Evolutionary conservation across 805 yeast genomes (phyloP).

Genomic region (Ogataea saltuana): DNA sequence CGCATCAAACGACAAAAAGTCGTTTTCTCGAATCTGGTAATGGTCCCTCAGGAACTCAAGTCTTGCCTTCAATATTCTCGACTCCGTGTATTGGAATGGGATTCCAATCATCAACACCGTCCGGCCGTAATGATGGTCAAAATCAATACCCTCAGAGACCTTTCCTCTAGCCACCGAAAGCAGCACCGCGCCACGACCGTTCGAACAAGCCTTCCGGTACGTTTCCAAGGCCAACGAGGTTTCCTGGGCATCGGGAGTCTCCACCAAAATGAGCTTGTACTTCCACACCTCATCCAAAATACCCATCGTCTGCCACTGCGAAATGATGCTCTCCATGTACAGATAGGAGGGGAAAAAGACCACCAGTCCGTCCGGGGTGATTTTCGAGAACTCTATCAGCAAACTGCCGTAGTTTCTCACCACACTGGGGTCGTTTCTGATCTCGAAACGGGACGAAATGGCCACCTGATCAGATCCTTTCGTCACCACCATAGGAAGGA

Average conservation of each 20-base stretch:
- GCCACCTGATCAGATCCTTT: constrained; percentile 99
- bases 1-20: constrained; percentile 95
- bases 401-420: constrained; percentile 95
- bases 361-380: constrained; percentile 97
- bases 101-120: constrained; percentile 98
- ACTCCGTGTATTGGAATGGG: constrained; percentile 98
- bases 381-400: constrained; percentile 87
- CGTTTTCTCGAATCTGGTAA: constrained; percentile 89
- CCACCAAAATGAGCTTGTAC: constrained; percentile 89
- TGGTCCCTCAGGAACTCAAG: constrained; percentile 91
- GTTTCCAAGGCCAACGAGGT: constrained; percentile 95
- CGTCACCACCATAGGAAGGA: constrained; percentile 93
- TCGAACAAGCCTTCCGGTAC: constrained; percentile 92
- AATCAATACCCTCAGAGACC: constrained; percentile 98
- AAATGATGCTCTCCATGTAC: constrained; percentile 96
- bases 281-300: constrained; percentile 98
- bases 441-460: constrained; percentile 92
- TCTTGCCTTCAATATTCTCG: constrained; percentile 92
- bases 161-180: constrained; percentile 98
- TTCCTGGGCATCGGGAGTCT: constrained; percentile 99
- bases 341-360: constrained; percentile 96
- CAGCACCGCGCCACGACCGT: constrained; percentile 96
- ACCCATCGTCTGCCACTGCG: constrained; percentile 99
- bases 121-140: constrained; percentile 97
- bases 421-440: constrained; percentile 95